Conservation (phyloP, 768 basidiomycete genomes). For the Amyloporia xantha region DNA sequence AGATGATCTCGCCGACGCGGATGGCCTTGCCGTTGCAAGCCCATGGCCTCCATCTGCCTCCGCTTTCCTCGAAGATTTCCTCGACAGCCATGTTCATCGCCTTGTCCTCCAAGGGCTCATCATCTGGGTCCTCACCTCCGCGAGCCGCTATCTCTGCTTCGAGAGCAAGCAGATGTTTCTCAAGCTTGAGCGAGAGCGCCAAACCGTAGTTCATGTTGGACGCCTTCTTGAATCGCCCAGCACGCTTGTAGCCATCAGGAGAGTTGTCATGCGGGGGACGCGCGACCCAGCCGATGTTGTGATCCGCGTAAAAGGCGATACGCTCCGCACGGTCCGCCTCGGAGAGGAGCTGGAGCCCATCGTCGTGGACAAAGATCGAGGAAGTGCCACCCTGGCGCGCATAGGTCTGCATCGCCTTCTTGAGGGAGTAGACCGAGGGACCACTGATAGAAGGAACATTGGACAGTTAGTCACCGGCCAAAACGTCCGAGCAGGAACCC, state of each 20-base stretch:
- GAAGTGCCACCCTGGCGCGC: conserved; percentile 85
- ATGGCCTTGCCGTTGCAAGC: conserved; percentile 68
- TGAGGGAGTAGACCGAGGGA: conserved; percentile 70
- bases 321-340: conserved; percentile 60
- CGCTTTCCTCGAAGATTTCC: conserved; percentile 57
- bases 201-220: conserved; percentile 86
- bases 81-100: conserved; percentile 72
- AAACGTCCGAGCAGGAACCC: background rate
- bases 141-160: conserved; percentile 34
- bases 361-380: conserved; percentile 75
- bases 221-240: conserved; percentile 91
- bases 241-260: conserved; percentile 67
- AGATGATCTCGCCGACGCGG: conserved; percentile 71
- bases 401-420: conserved; percentile 88
- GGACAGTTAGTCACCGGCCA: background rate
- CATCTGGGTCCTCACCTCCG: conserved; percentile 33
- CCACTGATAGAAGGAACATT: conserved; percentile 37
- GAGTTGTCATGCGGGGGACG: conserved; percentile 61
- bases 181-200: conserved; percentile 58
- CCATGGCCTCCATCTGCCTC: conserved; percentile 62
- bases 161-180: conserved; percentile 42
- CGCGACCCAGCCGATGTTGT: conserved; percentile 80
- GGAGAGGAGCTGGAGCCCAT: conserved; percentile 66
- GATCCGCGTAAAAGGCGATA: conserved; percentile 66
- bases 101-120: conserved; percentile 53